Evolutionary conservation across 192 early-diverging fungal genomes (phyloP).

Genomic region (Coemansia biformis): DNA sequence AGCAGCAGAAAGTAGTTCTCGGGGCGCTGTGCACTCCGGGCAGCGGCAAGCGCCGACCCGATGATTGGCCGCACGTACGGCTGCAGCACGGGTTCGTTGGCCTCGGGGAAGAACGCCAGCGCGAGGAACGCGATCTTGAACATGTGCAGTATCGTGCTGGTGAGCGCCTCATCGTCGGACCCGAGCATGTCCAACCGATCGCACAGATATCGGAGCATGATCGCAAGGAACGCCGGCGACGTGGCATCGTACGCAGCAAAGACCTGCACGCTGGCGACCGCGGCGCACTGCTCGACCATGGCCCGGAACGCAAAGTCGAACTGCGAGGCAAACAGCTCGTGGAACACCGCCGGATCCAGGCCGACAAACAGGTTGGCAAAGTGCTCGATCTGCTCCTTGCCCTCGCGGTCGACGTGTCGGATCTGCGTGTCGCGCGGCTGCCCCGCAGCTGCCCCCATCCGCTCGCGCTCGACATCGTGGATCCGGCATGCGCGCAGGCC

Average conservation of each 20-base stretch:
- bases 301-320: constrained; percentile 80
- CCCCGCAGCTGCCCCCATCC: constrained; percentile 11
- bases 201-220: constrained; percentile 51
- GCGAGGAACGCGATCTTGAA: constrained; percentile 96
- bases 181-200: constrained; percentile 35
- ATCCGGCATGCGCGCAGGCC: constrained; percentile 47
- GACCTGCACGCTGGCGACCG: constrained; percentile 81
- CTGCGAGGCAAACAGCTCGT: constrained; percentile 91
- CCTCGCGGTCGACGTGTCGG: constrained; percentile 68
- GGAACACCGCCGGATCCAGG: constrained; percentile 84
- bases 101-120: constrained; percentile 82
- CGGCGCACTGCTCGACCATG: constrained; percentile 68
- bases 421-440: constrained; percentile 48
- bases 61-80: constrained; percentile 92
- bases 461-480: constrained; percentile 36
- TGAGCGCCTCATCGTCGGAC: constrained; percentile 42
- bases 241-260: constrained; percentile 73
- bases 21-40: constrained; percentile 77
- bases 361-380: constrained; percentile 82
- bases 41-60: constrained; percentile 76
- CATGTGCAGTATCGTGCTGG: constrained; percentile 70
- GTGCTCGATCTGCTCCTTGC: constrained; percentile 86
- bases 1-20: constrained; percentile 90
- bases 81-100: constrained; percentile 86
- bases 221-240: constrained; percentile 49